Conservation (phyloP, 768 basidiomycete genomes). For the Lentinus tigrinus region DNA sequence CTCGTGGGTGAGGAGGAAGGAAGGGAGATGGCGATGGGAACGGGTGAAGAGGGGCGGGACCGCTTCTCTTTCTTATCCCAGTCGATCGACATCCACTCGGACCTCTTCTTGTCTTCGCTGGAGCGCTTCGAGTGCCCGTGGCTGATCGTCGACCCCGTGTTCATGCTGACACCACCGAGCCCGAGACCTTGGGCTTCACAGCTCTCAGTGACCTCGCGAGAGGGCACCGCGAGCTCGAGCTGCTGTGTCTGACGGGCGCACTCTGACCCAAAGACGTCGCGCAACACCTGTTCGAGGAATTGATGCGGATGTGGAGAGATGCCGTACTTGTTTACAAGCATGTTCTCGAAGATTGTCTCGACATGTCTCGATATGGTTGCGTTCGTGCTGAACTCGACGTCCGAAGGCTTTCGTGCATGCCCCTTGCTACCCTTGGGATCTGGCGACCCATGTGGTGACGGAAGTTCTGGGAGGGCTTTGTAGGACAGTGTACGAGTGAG, state of each 20-base stretch:
- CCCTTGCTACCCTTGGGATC: not conserved
- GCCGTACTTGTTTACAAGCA: conserved; percentile 52
- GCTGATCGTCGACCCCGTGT: not conserved
- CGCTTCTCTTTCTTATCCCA: conserved; percentile 35
- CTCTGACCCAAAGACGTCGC: conserved; percentile 50
- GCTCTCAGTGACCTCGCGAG: conserved; percentile 31
- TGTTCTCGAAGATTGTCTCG: conserved; percentile 58
- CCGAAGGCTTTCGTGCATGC: conserved; percentile 10
- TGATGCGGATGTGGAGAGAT: conserved; percentile 53
- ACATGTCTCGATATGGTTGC: conserved; percentile 42
- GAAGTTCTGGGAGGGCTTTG: not conserved
- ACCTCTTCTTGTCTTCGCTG: conserved; percentile 34
- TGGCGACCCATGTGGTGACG: not conserved
- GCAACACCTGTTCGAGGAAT: conserved; percentile 45
- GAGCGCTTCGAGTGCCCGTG: conserved; percentile 10
- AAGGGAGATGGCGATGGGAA: conserved; percentile 2
- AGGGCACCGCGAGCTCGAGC: conserved; percentile 59
- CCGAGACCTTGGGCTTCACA: conserved; percentile 11
- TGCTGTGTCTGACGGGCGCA: conserved; percentile 43
- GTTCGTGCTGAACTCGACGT: conserved; percentile 42
- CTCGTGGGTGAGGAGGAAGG: conserved; percentile 11
- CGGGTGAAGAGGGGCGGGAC: conserved; percentile 24
- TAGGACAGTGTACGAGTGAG: not conserved
- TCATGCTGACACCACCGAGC: too few species aligned
- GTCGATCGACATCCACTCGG: conserved; percentile 27